Evolutionary conservation across 805 yeast genomes (phyloP).

Genomic region (Groenewaldozyma tartarivorans): DNA sequence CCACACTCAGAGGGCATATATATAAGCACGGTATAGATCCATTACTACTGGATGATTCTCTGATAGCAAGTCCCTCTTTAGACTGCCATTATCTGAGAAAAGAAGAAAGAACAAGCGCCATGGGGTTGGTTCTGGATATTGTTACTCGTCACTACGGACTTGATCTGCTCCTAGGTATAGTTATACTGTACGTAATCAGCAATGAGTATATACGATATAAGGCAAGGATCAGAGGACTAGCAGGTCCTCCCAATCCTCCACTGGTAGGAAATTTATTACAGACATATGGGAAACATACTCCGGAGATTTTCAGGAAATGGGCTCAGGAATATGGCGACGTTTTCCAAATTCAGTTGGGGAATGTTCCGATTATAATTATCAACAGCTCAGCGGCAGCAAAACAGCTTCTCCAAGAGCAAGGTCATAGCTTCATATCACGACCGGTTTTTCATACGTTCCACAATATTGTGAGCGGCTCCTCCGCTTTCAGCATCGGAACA

Average conservation of each 20-base stretch:
- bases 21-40: not conserved
- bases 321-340: slow-evolving; percentile 32
- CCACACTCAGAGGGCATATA: not conserved
- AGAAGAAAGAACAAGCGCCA: not conserved
- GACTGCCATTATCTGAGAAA: too few species aligned
- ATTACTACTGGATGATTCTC: not conserved
- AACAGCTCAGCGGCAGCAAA: slow-evolving; percentile 47
- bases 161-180: not conserved
- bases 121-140: not conserved
- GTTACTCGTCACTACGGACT: not conserved
- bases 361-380: slow-evolving; percentile 49
- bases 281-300: slow-evolving; percentile 23
- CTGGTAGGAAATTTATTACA: slow-evolving; percentile 5
- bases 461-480: slow-evolving; percentile 39
- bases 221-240: slow-evolving; percentile 4
- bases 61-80: not conserved
- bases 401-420: slow-evolving; percentile 29
- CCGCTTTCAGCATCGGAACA: slow-evolving; percentile 34
- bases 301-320: slow-evolving; percentile 29
- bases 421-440: slow-evolving; percentile 46
- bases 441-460: slow-evolving; percentile 64
- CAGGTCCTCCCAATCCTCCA: slow-evolving; percentile 4
- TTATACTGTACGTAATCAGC: slow-evolving; percentile 1
- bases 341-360: slow-evolving; percentile 56
- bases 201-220: slow-evolving; percentile 4